A percentile compares a stretch with the other conserved stretches of the same genome.
These are phyloP conservation scores for Musa troglodytarum DNA, from an alignment of 176 grass and related monocot genomes.

Conservation along the genomic window DNA sequence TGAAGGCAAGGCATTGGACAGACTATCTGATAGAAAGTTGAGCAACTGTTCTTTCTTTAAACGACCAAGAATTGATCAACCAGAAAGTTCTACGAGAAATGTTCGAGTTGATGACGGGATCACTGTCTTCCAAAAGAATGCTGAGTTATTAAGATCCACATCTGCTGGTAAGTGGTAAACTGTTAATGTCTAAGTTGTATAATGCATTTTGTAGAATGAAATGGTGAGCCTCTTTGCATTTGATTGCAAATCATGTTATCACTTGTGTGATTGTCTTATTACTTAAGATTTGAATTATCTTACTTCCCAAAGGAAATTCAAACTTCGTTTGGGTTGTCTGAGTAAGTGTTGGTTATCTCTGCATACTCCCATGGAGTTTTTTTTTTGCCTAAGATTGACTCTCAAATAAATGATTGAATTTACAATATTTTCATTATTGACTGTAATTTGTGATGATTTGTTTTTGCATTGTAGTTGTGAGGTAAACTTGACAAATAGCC, in stretches of 20 bases:
- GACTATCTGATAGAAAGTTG: slow-evolving; percentile 2
- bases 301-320: not conserved
- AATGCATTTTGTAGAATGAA: not conserved
- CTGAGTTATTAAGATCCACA: not conserved
- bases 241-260: not conserved
- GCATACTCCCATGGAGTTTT: not conserved
- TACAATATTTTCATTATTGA: no score
- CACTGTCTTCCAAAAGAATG: not conserved
- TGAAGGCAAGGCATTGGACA: slow-evolving; percentile 6
- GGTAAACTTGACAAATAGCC: no score
- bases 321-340: not conserved
- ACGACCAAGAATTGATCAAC: slow-evolving; percentile 10
- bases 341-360: not conserved
- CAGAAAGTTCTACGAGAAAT: slow-evolving; percentile 4
- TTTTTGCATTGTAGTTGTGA: not conserved
- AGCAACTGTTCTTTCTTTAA: not conserved
- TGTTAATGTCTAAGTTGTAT: not conserved
- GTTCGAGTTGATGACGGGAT: slow-evolving; percentile 5
- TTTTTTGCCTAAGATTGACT: not conserved
- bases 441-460: not conserved
- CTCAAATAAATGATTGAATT: not conserved
- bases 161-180: not conserved
- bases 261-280: not conserved
- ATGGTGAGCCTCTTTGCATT: not conserved
- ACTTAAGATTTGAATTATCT: not conserved